A percentile compares a stretch with the other conserved stretches of the same genome.
phyloP scores from a whole-genome alignment of 2,329 filamentous ascomycete genomes.

The Calonectria fujianensis region DNA sequence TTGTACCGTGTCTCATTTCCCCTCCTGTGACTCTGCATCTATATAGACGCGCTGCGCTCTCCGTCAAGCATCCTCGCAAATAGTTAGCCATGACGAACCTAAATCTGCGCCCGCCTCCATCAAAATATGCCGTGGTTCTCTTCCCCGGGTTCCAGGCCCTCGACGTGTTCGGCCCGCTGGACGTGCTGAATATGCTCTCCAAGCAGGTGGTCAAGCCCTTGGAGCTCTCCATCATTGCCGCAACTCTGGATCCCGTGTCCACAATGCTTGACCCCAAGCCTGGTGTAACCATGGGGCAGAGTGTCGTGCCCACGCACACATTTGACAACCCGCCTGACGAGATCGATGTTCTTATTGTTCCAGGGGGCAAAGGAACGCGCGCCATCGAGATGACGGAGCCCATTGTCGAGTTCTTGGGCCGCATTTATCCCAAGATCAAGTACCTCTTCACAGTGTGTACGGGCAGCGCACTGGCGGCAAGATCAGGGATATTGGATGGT shows the following conservation, averaged over 20 bases:
- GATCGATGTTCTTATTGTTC: constrained; percentile 62
- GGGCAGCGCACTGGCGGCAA: constrained; percentile 72
- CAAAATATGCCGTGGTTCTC: constrained; percentile 49
- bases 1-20: constrained; percentile 20
- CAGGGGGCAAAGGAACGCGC: constrained; percentile 61
- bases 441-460: constrained; percentile 79
- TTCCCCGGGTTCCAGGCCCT: constrained; percentile 53
- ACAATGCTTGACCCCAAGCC: constrained; percentile 41
- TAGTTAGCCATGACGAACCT: not conserved
- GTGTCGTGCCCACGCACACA: constrained; percentile 61
- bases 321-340: constrained; percentile 59
- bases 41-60: not conserved
- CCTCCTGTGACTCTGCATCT: not conserved
- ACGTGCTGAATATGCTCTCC: constrained; percentile 58
- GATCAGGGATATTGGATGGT: constrained; percentile 74
- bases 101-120: constrained; percentile 17
- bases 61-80: not conserved
- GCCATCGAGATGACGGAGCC: constrained; percentile 47
- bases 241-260: constrained; percentile 56
- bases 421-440: constrained; percentile 64
- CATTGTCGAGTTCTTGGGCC: constrained; percentile 64
- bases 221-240: constrained; percentile 54
- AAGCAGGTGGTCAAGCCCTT: constrained; percentile 44
- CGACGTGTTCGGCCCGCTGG: constrained; percentile 59
- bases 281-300: constrained; percentile 54